Base-by-base conservation (phyloP, 2,329 filamentous ascomycete species). In the Myriosclerotinia duriaeana region DNA sequence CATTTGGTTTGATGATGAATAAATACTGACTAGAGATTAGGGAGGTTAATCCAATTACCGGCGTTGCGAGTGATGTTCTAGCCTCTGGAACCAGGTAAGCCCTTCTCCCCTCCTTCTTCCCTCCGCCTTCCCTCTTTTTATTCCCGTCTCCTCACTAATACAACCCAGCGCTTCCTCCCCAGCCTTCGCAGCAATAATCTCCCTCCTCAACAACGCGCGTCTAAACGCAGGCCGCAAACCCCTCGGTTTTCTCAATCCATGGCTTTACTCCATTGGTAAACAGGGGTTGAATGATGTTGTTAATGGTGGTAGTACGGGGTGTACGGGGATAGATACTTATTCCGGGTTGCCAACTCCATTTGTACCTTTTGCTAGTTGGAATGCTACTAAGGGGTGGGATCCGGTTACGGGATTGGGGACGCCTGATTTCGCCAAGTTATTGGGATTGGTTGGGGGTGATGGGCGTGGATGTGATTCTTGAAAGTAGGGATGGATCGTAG, bases 141-240 rank as follows among this genome's bases (percentile, higher is more conserved):
- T 26, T 5, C 1, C 11, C 15, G 9, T 9, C 1, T 48, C 40
- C 20, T 17, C n/a, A 8, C 63, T 26, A 65, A 65, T 5, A 55
- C 56, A 48, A 48, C 58, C 1, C 69, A 76, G 69, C 82, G 85
- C 85, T 14, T 82, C 87, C 0, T 77, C 84, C 0, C 89, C 89
- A 0, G 78, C 85, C 0, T 84, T 85, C 34, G 83, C 85, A 0
- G 83, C 80, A 8, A 79, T 90, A 58, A 78, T 90, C 52, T 79
- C 84, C 1, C 80, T 90, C 5, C 77, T 90, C 66, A 90, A 90
- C 71, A 87, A 89, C 71, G 85, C 83, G 0, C 78, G 85, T 44
- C 75, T 88, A 22, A 76, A 80, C 0, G 77, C 76, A 8, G 83
- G 83, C 6, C 81, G 83, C 72, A 70, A 66, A 12, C 73, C 78